Conservation (phyloP, 2,329 filamentous ascomycete genomes). For the Aureobasidium sp. region DNA sequence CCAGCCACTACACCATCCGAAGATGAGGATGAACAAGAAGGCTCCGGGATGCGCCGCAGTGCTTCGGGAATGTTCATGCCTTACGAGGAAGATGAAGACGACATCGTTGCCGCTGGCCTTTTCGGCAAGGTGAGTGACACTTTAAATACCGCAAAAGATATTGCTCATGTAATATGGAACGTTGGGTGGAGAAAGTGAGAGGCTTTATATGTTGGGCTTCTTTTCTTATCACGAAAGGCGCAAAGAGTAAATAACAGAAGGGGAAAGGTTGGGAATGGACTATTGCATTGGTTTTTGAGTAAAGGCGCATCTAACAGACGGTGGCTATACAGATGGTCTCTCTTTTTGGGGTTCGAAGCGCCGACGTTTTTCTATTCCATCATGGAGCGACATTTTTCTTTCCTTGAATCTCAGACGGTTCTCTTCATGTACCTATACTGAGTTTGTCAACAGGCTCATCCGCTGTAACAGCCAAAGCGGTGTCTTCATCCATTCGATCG, state of each 20-base stretch:
- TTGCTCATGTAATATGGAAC: constrained; percentile 61
- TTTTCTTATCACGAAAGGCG: constrained; percentile 1
- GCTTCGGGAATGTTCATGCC: constrained; percentile 90
- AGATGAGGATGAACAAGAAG: constrained; percentile 35
- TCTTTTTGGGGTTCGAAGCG: not conserved
- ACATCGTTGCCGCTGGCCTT: constrained; percentile 51
- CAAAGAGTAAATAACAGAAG: not conserved
- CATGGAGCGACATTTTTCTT: constrained; percentile 11
- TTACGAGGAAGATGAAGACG: constrained; percentile 65
- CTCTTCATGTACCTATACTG: not conserved
- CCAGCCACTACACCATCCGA: constrained; percentile 39
- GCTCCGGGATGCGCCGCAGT: constrained; percentile 63
- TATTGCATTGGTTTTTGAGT: constrained; percentile 8
- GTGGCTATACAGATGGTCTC: constrained; percentile 8
- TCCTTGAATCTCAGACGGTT: constrained; percentile 1
- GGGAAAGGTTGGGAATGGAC: not conserved
- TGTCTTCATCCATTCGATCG: not conserved
- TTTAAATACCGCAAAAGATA: constrained; percentile 57
- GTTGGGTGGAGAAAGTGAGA: constrained; percentile 53
- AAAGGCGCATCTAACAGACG: constrained; percentile 9
- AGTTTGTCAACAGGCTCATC: not conserved
- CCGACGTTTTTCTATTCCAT: not conserved
- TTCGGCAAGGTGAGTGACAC: constrained; percentile 77
- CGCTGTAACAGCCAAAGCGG: not conserved
- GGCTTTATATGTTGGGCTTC: not conserved